phyloP scores from a whole-genome alignment of 306 rosid genomes.

The Arachis stenosperma region DNA sequence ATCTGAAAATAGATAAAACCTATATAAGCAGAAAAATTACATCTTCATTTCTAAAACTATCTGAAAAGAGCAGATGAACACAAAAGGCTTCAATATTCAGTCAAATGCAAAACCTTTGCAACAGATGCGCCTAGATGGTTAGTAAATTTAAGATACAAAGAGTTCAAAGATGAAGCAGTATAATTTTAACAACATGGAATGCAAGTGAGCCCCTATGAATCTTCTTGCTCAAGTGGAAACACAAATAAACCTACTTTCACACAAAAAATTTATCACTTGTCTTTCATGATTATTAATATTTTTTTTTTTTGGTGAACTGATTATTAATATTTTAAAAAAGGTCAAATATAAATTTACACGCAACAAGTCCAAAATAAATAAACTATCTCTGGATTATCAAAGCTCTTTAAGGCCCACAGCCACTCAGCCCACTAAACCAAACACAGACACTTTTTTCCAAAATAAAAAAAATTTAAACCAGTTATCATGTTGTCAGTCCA shows the following conservation, averaged over 20 bases:
- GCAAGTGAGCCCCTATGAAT: slow-evolving; percentile 11
- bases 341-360: too few species aligned
- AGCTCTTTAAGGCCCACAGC: too few species aligned
- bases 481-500: too few species aligned
- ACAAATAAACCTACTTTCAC: slow-evolving; percentile 1
- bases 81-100: not conserved
- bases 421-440: too few species aligned
- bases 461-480: too few species aligned
- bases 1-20: not conserved
- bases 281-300: too few species aligned
- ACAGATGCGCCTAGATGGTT: slow-evolving; percentile 19
- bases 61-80: not conserved
- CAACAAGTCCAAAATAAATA: too few species aligned
- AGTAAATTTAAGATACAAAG: not conserved
- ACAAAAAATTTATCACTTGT: too few species aligned
- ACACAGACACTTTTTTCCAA: too few species aligned
- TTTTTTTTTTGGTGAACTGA: too few species aligned
- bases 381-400: too few species aligned
- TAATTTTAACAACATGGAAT: slow-evolving; percentile 3
- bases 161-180: slow-evolving; percentile 2
- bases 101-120: not conserved
- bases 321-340: too few species aligned
- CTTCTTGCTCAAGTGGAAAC: slow-evolving; percentile 3
- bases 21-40: slow-evolving; percentile 23
- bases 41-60: slow-evolving; percentile 25